These are phyloP conservation scores for Mucor mucedo DNA, from an alignment of 371 early-diverging fungal species.

Conservation along the genomic window DNA sequence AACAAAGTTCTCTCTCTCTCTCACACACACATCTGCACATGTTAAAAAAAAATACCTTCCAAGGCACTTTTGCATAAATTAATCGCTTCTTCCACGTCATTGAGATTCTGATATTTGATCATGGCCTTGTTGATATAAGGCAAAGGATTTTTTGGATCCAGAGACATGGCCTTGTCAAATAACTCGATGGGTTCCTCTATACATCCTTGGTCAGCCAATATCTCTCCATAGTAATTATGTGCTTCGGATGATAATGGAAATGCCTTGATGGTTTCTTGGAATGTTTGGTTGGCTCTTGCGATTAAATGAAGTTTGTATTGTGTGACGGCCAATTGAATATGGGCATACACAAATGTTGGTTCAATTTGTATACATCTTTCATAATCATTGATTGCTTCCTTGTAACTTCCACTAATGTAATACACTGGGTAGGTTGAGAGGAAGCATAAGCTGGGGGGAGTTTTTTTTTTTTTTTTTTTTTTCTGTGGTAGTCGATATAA, in stretches of 20 bases:
- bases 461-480: not conserved
- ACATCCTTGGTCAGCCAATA: slow-evolving; percentile 83
- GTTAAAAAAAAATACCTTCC: slow-evolving; percentile 74
- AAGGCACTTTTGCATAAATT: slow-evolving; percentile 79
- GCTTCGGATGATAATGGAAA: slow-evolving; percentile 87
- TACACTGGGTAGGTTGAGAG: slow-evolving; percentile 29
- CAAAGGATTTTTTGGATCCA: slow-evolving; percentile 76
- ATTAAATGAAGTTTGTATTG: slow-evolving; percentile 83
- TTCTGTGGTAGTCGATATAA: not conserved
- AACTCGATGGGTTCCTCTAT: slow-evolving; percentile 69
- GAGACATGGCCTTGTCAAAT: slow-evolving; percentile 75
- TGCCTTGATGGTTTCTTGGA: slow-evolving; percentile 73
- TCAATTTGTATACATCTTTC: slow-evolving; percentile 77
- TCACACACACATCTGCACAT: not conserved
- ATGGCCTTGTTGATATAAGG: slow-evolving; percentile 96
- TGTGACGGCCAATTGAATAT: slow-evolving; percentile 91
- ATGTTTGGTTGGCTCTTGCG: slow-evolving; percentile 68
- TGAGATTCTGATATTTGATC: slow-evolving; percentile 77
- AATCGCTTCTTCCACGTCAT: slow-evolving; percentile 77
- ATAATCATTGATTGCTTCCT: slow-evolving; percentile 84
- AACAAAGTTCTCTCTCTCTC: slow-evolving; percentile 39
- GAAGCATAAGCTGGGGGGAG: not conserved
- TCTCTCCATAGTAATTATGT: slow-evolving; percentile 94
- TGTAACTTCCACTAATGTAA: slow-evolving; percentile 77
- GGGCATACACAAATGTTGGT: slow-evolving; percentile 81